Evolutionary conservation across 352 stramenopile species (phyloP), one percentile per base, ranked within the genome.

Genomic region (Globisporangium lucens): DNA sequence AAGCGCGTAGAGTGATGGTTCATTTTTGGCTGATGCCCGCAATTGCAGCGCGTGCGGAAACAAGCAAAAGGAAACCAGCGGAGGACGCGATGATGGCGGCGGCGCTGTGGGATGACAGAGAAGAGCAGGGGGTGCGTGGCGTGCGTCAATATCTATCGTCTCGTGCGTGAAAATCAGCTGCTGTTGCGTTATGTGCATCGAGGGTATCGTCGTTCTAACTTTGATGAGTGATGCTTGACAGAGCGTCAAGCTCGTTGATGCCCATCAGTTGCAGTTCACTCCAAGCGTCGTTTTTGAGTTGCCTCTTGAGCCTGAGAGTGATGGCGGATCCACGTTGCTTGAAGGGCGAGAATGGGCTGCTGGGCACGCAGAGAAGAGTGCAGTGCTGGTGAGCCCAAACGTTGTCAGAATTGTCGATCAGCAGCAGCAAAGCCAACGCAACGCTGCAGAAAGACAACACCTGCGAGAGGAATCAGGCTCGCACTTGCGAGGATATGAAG

Each of bases 261-360:
- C 3, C 10, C 60, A 58, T 15, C n/a, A 30, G 60, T 65, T 66
- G 60, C 60, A 66, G 20, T 57, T 66, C 60, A 49, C 46, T 8
- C 49, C 47, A 20, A 47, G 60, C 60, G 60, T 66, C 13, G 46
- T 65, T 38, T 65, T 35, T 27, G 60, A 65, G 24, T 24, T 65
- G n/a, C 33, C 43, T 33, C 60, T 66, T 51, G 46, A 47, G 13
- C 10, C 29, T 22, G 35, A 51, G 7, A 30, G 10, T 22, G 29
- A 9, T 51, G 20, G 12, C 13, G n/a, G 46, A 20, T 17, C 10
- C 24, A 24, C 3, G 22, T 33, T 58, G 60, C 2, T 0, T 29
- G 30, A 10, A 22, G 24, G 15, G 2, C 24, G 12, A 2, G 10
- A 9, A 8, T 66, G 46, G 43, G 27, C 51, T 2, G 60, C 46